Evolutionary conservation across 371 early-diverging fungal species (phyloP).

Genomic region (Zopfochytrium polystomum): DNA sequence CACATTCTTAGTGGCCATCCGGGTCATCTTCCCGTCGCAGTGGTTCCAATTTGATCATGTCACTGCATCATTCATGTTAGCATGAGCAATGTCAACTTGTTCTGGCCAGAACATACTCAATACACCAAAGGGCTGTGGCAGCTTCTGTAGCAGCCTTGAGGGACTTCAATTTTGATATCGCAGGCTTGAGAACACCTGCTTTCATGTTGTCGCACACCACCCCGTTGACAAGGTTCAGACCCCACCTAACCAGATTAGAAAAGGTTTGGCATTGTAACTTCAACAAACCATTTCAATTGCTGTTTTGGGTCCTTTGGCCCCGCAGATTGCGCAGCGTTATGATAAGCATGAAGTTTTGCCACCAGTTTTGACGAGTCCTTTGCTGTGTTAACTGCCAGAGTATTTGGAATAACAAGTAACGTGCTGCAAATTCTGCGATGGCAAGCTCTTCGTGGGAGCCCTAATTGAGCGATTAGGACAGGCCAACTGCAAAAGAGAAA

Average conservation of each 20-base stretch:
- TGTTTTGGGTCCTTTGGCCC: conserved; percentile 62
- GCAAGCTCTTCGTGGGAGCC: conserved; percentile 93
- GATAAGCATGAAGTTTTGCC: conserved; percentile 92
- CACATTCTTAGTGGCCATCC: conserved; percentile 52
- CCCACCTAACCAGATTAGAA: no score
- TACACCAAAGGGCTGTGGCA: conserved; percentile 97
- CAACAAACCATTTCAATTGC: conserved; percentile 72
- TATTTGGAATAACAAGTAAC: conserved; percentile 96
- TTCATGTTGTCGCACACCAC: conserved; percentile 92
- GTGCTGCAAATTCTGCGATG: conserved; percentile 98
- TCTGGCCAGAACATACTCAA: conserved; percentile 64
- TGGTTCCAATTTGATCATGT: conserved; percentile 83
- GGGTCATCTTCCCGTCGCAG: conserved; percentile 41
- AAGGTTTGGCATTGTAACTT: neutral
- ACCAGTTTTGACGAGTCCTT: conserved; percentile 97
- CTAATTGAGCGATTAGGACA: neutral
- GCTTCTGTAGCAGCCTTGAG: conserved; percentile 99
- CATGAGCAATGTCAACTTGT: neutral
- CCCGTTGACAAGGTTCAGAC: conserved; percentile 95
- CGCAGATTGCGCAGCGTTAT: conserved; percentile 72
- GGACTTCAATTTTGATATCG: conserved; percentile 98
- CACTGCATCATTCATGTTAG: conserved; percentile 39
- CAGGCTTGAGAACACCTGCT: conserved; percentile 98
- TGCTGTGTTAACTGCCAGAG: conserved; percentile 98
- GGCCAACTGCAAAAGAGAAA: neutral